Evolutionary conservation across 163 green algal genomes (phyloP).

Genomic region (Prototheca cutis): DNA sequence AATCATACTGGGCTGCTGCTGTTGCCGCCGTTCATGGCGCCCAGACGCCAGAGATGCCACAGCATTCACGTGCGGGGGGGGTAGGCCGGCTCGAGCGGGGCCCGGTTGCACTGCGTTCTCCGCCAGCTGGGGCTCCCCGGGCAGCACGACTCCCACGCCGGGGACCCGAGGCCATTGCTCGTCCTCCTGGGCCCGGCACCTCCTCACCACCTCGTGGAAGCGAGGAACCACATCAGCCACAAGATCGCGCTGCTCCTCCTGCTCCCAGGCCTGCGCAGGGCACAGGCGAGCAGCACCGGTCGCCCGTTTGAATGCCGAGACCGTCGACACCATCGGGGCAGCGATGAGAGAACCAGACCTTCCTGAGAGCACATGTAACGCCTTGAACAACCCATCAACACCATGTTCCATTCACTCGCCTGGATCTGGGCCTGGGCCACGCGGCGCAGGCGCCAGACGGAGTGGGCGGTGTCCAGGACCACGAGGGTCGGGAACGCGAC

Average conservation of each 20-base stretch:
- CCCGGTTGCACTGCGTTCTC: too few species aligned
- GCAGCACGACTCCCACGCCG: too few species aligned
- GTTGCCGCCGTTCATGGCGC: too few species aligned
- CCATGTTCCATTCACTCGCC: constrained; percentile 1
- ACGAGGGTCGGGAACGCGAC: constrained; percentile 7
- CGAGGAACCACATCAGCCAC: not conserved
- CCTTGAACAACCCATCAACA: not conserved
- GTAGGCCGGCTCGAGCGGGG: too few species aligned
- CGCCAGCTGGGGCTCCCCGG: too few species aligned
- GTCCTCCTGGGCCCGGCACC: not conserved
- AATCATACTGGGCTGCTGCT: too few species aligned
- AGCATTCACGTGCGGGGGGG: too few species aligned
- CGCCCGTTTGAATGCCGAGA: too few species aligned
- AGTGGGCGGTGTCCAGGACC: constrained; percentile 13
- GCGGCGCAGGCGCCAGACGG: constrained; percentile 2
- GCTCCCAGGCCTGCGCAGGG: constrained; percentile 12
- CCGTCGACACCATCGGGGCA: too few species aligned
- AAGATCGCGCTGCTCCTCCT: constrained; percentile 5
- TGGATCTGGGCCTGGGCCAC: constrained; percentile 9
- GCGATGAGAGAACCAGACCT: too few species aligned
- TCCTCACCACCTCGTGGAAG: constrained; percentile 2
- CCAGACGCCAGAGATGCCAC: too few species aligned
- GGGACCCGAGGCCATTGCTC: constrained; percentile 12
- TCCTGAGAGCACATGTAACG: not conserved
- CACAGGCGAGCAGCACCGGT: too few species aligned